These are phyloP conservation scores for Scheffersomyces stambukii DNA, from an alignment of 1,139 yeast genomes.

Conservation along the genomic window DNA sequence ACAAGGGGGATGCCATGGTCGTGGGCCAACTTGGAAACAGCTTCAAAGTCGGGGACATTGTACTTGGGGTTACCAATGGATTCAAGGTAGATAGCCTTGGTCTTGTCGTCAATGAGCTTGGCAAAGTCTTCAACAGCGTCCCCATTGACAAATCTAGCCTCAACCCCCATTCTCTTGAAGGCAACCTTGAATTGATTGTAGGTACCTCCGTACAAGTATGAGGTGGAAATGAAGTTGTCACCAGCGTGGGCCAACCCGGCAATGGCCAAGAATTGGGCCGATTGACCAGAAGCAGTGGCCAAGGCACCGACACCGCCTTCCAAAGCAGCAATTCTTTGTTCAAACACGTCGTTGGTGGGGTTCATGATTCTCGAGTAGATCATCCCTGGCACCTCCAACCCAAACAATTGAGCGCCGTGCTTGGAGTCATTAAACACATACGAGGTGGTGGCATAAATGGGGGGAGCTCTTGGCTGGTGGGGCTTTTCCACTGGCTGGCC, in stretches of 20 bases:
- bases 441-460: slow-evolving; percentile 85
- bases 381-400: slow-evolving; percentile 75
- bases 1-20: slow-evolving; percentile 87
- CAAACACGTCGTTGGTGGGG: slow-evolving; percentile 90
- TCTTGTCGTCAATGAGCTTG: slow-evolving; percentile 69
- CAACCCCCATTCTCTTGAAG: slow-evolving; percentile 83
- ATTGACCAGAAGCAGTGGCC: slow-evolving; percentile 92
- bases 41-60: slow-evolving; percentile 88
- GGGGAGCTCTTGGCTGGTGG: slow-evolving; percentile 79
- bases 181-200: slow-evolving; percentile 93
- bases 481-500: slow-evolving; percentile 70
- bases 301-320: slow-evolving; percentile 91
- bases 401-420: slow-evolving; percentile 89
- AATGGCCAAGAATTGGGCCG: slow-evolving; percentile 86
- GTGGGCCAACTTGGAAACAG: slow-evolving; percentile 73
- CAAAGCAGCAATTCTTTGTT: slow-evolving; percentile 85
- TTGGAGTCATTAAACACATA: slow-evolving; percentile 82
- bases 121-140: slow-evolving; percentile 69
- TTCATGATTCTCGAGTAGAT: slow-evolving; percentile 88
- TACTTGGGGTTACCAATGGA: slow-evolving; percentile 92
- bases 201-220: slow-evolving; percentile 94
- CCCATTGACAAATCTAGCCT: slow-evolving; percentile 78
- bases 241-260: slow-evolving; percentile 83
- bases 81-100: slow-evolving; percentile 88
- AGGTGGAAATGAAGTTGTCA: slow-evolving; percentile 82